These are phyloP conservation scores for Sclerotinia sclerotiorum DNA, from an alignment of 2,329 filamentous ascomycete species.

Conservation along the genomic window DNA sequence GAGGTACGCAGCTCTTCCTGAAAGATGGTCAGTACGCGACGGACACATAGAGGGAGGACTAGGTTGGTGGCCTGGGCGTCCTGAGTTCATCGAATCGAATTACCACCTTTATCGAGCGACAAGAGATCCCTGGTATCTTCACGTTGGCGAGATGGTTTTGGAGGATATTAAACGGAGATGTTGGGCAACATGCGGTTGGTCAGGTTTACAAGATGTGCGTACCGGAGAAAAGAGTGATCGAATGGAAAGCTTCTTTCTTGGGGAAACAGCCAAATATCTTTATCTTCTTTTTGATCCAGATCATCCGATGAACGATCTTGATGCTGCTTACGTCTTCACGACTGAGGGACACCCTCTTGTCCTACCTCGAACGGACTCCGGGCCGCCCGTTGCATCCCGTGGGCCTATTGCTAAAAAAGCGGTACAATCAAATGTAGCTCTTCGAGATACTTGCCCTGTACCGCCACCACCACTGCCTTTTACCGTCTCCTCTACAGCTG, in stretches of 20 bases:
- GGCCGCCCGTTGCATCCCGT: conserved; percentile 22
- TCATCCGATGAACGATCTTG: conserved; percentile 84
- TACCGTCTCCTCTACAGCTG: conserved; percentile 75
- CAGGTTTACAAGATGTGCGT: conserved; percentile 78
- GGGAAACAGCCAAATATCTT: conserved; percentile 94
- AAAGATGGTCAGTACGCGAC: conserved; percentile 86
- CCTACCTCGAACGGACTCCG: conserved; percentile 58
- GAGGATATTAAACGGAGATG: conserved; percentile 85
- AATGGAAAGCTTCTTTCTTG: conserved; percentile 98
- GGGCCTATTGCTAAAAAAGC: conserved; percentile 31
- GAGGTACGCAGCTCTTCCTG: conserved; percentile 87
- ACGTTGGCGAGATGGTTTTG: conserved; percentile 93
- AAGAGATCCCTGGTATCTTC: conserved; percentile 91
- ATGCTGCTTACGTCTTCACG: conserved; percentile 87
- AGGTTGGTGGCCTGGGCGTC: conserved; percentile 91
- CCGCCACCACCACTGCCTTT: conserved; percentile 61
- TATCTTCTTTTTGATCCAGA: conserved; percentile 84
- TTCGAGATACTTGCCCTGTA: conserved; percentile 62
- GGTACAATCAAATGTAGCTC: conserved; percentile 42
- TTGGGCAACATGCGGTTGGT: conserved; percentile 90
- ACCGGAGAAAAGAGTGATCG: conserved; percentile 86
- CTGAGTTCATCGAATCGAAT: conserved; percentile 95
- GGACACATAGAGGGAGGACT: conserved; percentile 83
- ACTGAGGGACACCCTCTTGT: conserved; percentile 94
- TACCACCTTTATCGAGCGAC: conserved; percentile 96